phyloP scores from a whole-genome alignment of 257 asterid species.

The Nemophila menziesii region DNA sequence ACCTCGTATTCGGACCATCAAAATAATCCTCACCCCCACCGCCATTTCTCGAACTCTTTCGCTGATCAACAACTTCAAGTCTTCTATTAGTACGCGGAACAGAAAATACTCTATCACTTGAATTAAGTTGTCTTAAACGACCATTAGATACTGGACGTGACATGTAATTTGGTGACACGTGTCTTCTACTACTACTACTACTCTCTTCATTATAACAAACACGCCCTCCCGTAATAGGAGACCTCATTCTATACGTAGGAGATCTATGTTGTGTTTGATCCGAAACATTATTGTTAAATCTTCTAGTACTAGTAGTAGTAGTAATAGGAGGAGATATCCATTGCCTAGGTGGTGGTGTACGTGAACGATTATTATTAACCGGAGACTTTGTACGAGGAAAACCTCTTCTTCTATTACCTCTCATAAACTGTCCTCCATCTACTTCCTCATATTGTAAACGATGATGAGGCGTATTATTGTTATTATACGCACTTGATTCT shows the following conservation, averaged over 20 bases:
- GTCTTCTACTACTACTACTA: constrained; percentile 50
- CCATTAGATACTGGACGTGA: constrained; percentile 37
- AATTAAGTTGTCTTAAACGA: constrained; percentile 34
- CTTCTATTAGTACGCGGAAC: constrained; percentile 44
- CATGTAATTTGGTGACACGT: constrained; percentile 50
- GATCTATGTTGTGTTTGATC: constrained; percentile 46
- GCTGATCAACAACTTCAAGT: constrained; percentile 37
- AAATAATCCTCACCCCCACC: constrained; percentile 42
- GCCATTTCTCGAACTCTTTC: constrained; percentile 56
- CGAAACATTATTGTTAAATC: constrained; percentile 42
- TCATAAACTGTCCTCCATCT: constrained; percentile 34
- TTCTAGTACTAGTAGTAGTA: no score
- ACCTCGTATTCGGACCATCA: constrained; percentile 39
- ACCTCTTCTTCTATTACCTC: constrained; percentile 50
- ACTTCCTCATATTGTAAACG: constrained; percentile 44
- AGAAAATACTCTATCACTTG: constrained; percentile 30
- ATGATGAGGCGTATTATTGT: constrained; percentile 28
- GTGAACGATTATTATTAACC: constrained; percentile 43
- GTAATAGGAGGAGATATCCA: constrained; percentile 71
- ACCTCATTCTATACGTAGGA: constrained; percentile 50
- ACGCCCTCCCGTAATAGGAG: constrained; percentile 73
- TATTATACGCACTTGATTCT: constrained; percentile 38
- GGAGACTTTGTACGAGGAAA: constrained; percentile 70
- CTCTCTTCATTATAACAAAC: constrained; percentile 55
- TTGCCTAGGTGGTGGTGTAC: constrained; percentile 62